These are phyloP conservation scores for Hordeum marinum DNA, from an alignment of 176 grass and related monocot species.

Conservation along the genomic window DNA sequence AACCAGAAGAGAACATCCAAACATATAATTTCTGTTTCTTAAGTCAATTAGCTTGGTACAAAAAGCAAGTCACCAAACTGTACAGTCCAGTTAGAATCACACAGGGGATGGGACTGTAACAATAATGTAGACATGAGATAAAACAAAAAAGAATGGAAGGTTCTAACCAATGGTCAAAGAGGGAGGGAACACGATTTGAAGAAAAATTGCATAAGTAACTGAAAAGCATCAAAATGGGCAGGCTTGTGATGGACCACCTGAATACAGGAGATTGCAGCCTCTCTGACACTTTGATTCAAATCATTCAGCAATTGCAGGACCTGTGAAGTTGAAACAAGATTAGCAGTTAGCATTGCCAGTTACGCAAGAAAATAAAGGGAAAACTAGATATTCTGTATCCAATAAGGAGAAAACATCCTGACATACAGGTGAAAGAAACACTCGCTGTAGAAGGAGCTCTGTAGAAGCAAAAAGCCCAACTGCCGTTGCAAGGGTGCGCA, in stretches of 20 bases:
- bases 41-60: not conserved
- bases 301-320: constrained; percentile 85
- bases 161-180: constrained; percentile 14
- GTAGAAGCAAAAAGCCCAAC: constrained; percentile 81
- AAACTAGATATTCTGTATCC: not conserved
- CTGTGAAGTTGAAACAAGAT: constrained; percentile 37
- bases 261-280: constrained; percentile 80
- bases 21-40: not conserved
- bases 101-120: not conserved
- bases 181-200: not conserved
- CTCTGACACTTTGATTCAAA: constrained; percentile 82
- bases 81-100: not conserved
- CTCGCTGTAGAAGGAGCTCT: constrained; percentile 75
- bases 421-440: constrained; percentile 77
- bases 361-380: not conserved
- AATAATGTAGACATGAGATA: not conserved
- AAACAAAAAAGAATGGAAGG: not conserved
- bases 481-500: constrained; percentile 63
- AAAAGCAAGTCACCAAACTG: not conserved
- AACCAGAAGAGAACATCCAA: constrained; percentile 13
- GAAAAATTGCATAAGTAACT: constrained; percentile 13
- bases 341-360: constrained; percentile 4
- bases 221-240: not conserved
- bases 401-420: constrained; percentile 9
- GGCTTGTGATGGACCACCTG: constrained; percentile 37